A percentile compares a stretch with the other conserved stretches of the same genome.
Conservation (phyloP, 2,329 filamentous ascomycete species). For the Colletotrichum eremochloae region DNA sequence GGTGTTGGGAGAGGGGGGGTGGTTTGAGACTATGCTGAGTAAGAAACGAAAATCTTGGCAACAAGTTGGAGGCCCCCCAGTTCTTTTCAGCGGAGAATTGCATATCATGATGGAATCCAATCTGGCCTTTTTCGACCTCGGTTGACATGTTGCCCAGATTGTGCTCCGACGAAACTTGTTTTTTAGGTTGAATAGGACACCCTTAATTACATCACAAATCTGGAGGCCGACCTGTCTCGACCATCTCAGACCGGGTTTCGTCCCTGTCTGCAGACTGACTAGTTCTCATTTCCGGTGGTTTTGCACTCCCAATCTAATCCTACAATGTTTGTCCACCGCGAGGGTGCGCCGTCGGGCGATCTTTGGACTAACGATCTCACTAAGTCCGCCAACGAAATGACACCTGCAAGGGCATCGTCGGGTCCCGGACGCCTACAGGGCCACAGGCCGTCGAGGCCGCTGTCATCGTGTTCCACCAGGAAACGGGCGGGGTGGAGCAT, state of each 20-base stretch:
- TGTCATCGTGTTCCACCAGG: not conserved
- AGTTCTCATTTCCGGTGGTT: not conserved
- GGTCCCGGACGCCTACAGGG: too few relatives aligned
- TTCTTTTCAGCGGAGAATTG: not conserved
- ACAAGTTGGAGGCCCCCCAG: not conserved
- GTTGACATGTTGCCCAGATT: conserved; percentile 6
- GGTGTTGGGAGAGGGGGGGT: not conserved
- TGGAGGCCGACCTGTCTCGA: not conserved
- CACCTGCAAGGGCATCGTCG: not conserved
- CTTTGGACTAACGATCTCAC: not conserved
- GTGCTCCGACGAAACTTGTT: conserved; percentile 33
- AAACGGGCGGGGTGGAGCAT: not conserved
- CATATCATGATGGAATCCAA: not conserved
- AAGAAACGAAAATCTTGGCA: not conserved
- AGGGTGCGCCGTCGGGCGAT: not conserved
- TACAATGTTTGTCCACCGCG: too few relatives aligned
- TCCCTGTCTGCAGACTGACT: not conserved
- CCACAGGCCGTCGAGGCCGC: not conserved
- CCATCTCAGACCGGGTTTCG: not conserved
- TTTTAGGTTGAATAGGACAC: conserved; percentile 11
- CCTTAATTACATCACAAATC: conserved; percentile 1
- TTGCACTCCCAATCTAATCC: not conserved
- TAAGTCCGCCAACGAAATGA: conserved; percentile 20
- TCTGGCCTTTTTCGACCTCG: not conserved
- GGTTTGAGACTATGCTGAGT: conserved; percentile 4